Evolutionary conservation across 2,329 filamentous ascomycete species (phyloP).

Genomic region (Cladophialophora bantiana): DNA sequence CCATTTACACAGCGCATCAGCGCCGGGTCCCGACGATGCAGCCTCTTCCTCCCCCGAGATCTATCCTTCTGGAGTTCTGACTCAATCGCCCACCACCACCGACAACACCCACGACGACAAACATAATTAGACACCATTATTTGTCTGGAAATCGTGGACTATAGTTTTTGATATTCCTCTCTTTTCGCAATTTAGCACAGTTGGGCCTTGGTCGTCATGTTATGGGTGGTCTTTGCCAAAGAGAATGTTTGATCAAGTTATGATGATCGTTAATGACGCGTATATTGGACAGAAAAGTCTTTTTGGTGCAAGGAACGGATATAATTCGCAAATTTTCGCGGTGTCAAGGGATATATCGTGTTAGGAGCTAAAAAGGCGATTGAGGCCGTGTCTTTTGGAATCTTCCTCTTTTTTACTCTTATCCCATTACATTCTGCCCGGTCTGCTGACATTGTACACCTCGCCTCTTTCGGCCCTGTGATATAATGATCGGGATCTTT

Average conservation of each 20-base stretch:
- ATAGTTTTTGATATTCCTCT: no score
- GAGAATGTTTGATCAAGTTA: not conserved
- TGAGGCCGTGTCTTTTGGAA: no score
- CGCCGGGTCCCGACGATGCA: not conserved
- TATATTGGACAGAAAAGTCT: not conserved
- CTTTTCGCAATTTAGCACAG: not conserved
- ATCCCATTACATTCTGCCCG: no score
- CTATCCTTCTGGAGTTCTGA: not conserved
- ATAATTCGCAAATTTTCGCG: not conserved
- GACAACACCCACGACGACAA: not conserved
- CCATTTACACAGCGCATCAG: not conserved
- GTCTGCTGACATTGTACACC: not conserved
- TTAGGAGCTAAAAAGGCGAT: not conserved
- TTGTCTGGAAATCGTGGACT: not conserved
- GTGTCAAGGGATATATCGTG: not conserved
- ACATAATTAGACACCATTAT: not conserved
- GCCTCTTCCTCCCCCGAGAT: not conserved
- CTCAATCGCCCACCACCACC: constrained; percentile 16
- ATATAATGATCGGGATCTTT: not conserved
- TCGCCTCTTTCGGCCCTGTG: not conserved
- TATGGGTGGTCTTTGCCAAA: not conserved
- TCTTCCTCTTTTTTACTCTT: no score
- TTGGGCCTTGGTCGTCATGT: not conserved
- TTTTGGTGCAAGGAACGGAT: not conserved
- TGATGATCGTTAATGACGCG: not conserved